Conservation (phyloP, 164 flowering plant species). For the Vitis rupestris region DNA sequence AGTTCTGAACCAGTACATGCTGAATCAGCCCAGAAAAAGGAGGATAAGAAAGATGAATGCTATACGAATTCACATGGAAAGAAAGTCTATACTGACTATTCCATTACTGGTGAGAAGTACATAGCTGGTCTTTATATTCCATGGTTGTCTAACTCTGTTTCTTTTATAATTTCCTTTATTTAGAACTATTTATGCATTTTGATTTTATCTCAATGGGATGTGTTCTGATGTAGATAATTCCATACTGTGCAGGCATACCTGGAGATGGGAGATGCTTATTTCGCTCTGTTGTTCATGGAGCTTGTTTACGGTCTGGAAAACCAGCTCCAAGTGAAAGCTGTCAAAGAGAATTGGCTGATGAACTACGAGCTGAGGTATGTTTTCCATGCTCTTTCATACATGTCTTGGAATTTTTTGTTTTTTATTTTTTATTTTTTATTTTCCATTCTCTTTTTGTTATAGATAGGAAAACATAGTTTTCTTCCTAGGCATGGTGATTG, state of each 20-base stretch:
- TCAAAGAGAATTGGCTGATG: slow-evolving; percentile 85
- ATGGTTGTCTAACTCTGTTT: not conserved
- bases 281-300: slow-evolving; percentile 93
- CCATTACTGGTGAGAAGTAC: slow-evolving; percentile 61
- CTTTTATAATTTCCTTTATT: not conserved
- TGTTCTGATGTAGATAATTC: slow-evolving; percentile 8
- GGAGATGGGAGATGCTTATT: slow-evolving; percentile 99
- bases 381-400: not conserved
- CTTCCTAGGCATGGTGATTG: too few species aligned
- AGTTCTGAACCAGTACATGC: slow-evolving; percentile 53
- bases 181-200: not conserved
- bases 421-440: not conserved
- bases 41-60: slow-evolving; percentile 25
- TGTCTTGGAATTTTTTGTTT: too few species aligned
- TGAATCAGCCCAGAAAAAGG: slow-evolving; percentile 40
- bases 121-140: not conserved
- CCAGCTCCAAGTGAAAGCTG: slow-evolving; percentile 65
- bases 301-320: slow-evolving; percentile 73
- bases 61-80: slow-evolving; percentile 58
- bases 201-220: not conserved
- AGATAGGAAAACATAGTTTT: not conserved
- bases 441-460: too few species aligned
- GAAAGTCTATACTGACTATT: slow-evolving; percentile 72
- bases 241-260: slow-evolving; percentile 71
- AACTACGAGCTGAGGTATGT: slow-evolving; percentile 68